Base-by-base conservation (phyloP, 768 basidiomycete species). In the Sarcomyxa edulis region DNA sequence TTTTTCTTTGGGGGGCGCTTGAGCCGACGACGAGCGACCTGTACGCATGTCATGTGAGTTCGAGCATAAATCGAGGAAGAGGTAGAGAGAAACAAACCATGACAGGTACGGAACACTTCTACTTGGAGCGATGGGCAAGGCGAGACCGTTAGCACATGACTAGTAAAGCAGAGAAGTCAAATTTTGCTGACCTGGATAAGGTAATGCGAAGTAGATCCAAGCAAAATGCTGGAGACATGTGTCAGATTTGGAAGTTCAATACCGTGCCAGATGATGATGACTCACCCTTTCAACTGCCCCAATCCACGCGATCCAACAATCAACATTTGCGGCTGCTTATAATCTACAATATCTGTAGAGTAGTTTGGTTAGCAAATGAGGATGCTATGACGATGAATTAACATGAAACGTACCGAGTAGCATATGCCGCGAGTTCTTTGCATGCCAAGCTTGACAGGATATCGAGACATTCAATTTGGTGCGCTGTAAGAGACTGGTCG, bases 231-330 rank as follows among this genome's bases (percentile, higher is more conserved):
- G 50, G 34, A 8, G 37, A 22, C 44, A 16, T 8, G 2, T 8
- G 18, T 24, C 11, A 5, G 9, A 30, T 16, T 31, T 14, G 31
- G 18, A 23, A 28, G 12, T 21, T 15, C 28, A 25, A 37, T 30
- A 47, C 35, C 16, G 7, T n/a, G 10, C n/a, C 8, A 23, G 23
- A 24, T 19, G 25, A 22, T 16, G n/a, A 6, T n/a, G 10, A 60
- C 76, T 44, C 41, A 91, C 88, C 91, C 91, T 54, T 93, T 92
- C 37, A 97, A 61, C 49, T 90, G 81, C 14, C 88, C 76, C 12
- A 94, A 46, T 43, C 94, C 94, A 34, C 94, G 80, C n/a, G 90
- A 94, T 3, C 94, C 94, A 7, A 96, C 94, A 39, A 97, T 95
- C 22, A 92, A 68, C 88, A 96, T 93, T 6, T 78, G 79, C 1